Percentiles rank a stretch among this genome's conserved stretches.
Conservation (phyloP, 148 eudicot genomes). For the Fagopyrum tataricum region DNA sequence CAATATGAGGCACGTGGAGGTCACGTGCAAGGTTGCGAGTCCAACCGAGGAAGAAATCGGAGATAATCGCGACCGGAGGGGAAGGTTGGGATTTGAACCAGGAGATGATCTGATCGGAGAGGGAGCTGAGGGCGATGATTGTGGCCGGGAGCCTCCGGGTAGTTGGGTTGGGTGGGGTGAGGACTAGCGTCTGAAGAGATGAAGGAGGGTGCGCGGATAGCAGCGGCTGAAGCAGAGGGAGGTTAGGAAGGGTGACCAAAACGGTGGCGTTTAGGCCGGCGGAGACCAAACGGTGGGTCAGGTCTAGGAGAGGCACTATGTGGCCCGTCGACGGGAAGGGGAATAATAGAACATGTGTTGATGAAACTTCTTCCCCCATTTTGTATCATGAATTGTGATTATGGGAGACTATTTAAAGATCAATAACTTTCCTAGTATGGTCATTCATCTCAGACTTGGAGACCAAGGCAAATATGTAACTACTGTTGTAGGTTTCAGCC, state of each 20-base stretch:
- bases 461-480: too few species aligned
- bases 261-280: constrained; percentile 19
- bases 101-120: constrained; percentile 13
- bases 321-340: constrained; percentile 35
- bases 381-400: too few species aligned
- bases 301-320: constrained; percentile 2
- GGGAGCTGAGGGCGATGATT: constrained; percentile 17
- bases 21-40: constrained; percentile 23
- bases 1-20: constrained; percentile 22
- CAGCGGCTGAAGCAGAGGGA: constrained; percentile 15
- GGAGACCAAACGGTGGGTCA: constrained; percentile 23
- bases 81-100: constrained; percentile 29
- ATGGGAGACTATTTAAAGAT: too few species aligned
- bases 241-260: constrained; percentile 24
- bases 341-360: constrained; percentile 18
- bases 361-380: too few species aligned
- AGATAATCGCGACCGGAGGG: constrained; percentile 29
- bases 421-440: too few species aligned
- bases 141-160: constrained; percentile 3
- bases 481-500: too few species aligned
- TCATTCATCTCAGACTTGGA: too few species aligned
- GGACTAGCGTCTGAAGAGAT: constrained; percentile 17
- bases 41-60: constrained; percentile 36
- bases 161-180: constrained; percentile 14
- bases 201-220: constrained; percentile 19